Evolutionary conservation across 495 filamentous ascomycete species (phyloP), one percentile per base, ranked within the genome.

Genomic region (Tuber indicum): DNA sequence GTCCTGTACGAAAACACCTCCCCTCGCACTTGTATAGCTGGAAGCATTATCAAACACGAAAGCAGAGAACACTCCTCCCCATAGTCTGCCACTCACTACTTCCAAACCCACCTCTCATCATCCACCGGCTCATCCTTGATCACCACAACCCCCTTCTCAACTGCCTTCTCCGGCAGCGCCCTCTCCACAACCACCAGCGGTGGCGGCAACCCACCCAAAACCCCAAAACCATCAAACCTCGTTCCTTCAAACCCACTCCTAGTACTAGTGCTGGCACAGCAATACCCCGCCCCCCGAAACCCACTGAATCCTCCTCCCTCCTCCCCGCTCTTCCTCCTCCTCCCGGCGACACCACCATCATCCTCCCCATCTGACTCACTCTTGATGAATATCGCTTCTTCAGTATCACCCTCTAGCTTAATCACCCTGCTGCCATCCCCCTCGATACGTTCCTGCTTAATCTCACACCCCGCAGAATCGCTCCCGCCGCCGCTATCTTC

Each of bases 91-190:
- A 66, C 46, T 76, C 80, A 81, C 36, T 47, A 44, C 46, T 79
- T 76, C 26, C 41, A 42, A 71, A 58, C 62, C 42, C 41, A 47
- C 5, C 78, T 79, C 73, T 73, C 69, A 70, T 78, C 81, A 43
- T 78, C 69, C 43, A 39, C 78, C 42, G 72, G 74, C 45, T 76
- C 45, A 6, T 14, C 44, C 47, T 79, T 81, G 19, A 75, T 32
- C 42, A 58, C 71, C 39, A 32, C 75, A n/a, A 66, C 72, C 46
- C 70, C 75, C 46, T 39, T 72, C 75, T 76, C 52, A 73, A 43
- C 46, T 16, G 49, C 44, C 75, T 74, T 74, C 71, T 45, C 72
- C 23, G 44, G 72, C 44, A 58, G 52, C 39, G 26, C 70, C 16
- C 52, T 52, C 9, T 42, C 71, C 23, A 23, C 70, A 47, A 72